A percentile compares a stretch with the other conserved stretches of the same genome.
Conservation (phyloP, 345 rosid species). For the Camelina sativa region DNA sequence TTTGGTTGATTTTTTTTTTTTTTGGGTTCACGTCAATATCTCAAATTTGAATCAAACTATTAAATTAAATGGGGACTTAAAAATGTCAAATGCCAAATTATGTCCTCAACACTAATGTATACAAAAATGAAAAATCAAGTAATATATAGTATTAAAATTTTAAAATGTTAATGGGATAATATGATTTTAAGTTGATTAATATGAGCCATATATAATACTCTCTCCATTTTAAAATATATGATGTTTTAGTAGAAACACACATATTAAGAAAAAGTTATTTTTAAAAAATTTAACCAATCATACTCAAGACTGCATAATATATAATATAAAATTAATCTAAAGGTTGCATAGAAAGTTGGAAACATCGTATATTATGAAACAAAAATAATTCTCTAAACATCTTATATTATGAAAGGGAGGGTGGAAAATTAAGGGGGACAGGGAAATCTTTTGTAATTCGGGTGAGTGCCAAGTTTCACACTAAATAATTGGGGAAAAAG, state of each 20-base stretch:
- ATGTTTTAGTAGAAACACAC: no score
- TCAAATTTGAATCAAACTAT: background rate
- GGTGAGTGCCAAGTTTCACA: slow-evolving; percentile 23
- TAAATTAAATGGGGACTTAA: background rate
- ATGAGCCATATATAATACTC: background rate
- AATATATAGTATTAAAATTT: background rate
- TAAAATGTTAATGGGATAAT: background rate
- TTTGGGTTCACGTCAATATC: background rate
- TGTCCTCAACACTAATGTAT: background rate
- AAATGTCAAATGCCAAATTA: background rate
- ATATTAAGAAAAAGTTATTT: no score
- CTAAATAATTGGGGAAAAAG: slow-evolving; percentile 29
- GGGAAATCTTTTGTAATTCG: slow-evolving; percentile 29
- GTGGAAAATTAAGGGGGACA: slow-evolving; percentile 31
- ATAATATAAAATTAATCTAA: no score
- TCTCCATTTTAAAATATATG: no score
- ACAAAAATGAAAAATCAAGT: background rate
- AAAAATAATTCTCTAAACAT: no score
- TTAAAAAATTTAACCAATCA: no score
- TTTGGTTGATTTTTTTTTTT: background rate
- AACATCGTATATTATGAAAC: no score
- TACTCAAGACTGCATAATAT: no score
- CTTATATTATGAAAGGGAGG: no score
- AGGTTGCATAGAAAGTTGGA: no score
- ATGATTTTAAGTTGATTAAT: background rate